phyloP scores from a whole-genome alignment of 2,329 filamentous ascomycete species.

The Hymenoscyphus scutula region DNA sequence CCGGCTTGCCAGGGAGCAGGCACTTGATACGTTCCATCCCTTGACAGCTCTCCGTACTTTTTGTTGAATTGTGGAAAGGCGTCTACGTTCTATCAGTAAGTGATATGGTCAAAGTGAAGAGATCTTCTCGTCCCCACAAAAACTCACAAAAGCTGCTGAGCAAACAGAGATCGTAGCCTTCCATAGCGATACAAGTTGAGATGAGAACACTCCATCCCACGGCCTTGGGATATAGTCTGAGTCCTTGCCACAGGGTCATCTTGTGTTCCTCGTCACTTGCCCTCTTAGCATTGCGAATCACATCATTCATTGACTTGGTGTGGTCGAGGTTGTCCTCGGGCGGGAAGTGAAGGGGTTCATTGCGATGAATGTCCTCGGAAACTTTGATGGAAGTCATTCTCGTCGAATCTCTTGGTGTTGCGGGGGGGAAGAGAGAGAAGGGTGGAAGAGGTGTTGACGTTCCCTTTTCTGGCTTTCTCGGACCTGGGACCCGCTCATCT shows the following conservation, averaged over 20 bases:
- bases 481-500: neutral
- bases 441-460: neutral
- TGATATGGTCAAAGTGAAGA: neutral
- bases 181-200: conserved; percentile 90
- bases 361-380: neutral
- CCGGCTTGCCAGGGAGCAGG: conserved; percentile 39
- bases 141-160: conserved; percentile 33
- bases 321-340: conserved; percentile 27
- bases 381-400: neutral
- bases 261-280: conserved; percentile 62
- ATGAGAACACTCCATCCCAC: conserved; percentile 81
- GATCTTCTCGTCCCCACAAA: conserved; percentile 14
- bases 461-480: neutral
- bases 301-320: conserved; percentile 29
- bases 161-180: conserved; percentile 71
- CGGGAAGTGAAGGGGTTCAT: conserved; percentile 26
- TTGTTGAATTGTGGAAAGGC: conserved; percentile 35
- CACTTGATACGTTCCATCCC: conserved; percentile 37
- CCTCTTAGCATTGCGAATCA: conserved; percentile 43
- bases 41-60: conserved; percentile 38
- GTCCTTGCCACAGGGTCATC: conserved; percentile 73
- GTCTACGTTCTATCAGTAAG: conserved; percentile 16
- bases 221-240: conserved; percentile 83
- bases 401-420: neutral
- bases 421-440: neutral